Evolutionary conservation across 148 eudicot species (phyloP), one percentile per base, ranked within the genome.

Genomic region (Amaranthus cruentus): DNA sequence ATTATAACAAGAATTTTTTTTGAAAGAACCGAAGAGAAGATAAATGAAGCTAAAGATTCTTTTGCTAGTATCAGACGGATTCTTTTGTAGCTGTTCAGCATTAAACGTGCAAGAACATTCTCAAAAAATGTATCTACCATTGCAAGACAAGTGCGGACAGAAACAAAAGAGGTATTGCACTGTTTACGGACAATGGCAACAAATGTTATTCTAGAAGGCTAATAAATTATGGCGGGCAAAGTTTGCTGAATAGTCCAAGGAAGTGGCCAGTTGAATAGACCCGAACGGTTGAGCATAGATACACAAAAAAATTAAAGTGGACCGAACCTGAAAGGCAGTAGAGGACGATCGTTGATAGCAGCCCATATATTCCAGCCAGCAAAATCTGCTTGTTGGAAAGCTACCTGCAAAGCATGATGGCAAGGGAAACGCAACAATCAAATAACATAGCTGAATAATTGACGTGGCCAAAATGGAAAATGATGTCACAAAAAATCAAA

Each of bases 361-460:
- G 99, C 97, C 99, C 99, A 95, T 50, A 95, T 75, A 82, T 95
- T 95, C 99, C 99, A 95, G 82, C 97, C 99, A 47, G 91, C 76
- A 83, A 88, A 92, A 87, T 95, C 97, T 65, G 99, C 97, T 85
- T 92, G 92, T 83, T 95, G 99, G 74, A 92, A 90, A 74, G 99
- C 99, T 79, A 95, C 99, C 99, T 91, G 87, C 63, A 46, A 73
- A 70, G 10, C 70, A 66, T 59, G 55, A 73, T 64, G 68, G 67
- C 4, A 18, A 48, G 13, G 9, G 11, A 69, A 70, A 56, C 47
- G 13, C 53, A 62, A 6, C 55, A 4, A 47, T 68, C 8, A 60
- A 67, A n/a, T 43, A 58, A n/a, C 42, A 48, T 21, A 18, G 48
- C 12, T 46, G 55, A 49, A 54, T 3, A 75, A 43, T 8, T 18